These are phyloP conservation scores for Quercus ilex DNA, from an alignment of 306 rosid genomes.

Conservation along the genomic window DNA sequence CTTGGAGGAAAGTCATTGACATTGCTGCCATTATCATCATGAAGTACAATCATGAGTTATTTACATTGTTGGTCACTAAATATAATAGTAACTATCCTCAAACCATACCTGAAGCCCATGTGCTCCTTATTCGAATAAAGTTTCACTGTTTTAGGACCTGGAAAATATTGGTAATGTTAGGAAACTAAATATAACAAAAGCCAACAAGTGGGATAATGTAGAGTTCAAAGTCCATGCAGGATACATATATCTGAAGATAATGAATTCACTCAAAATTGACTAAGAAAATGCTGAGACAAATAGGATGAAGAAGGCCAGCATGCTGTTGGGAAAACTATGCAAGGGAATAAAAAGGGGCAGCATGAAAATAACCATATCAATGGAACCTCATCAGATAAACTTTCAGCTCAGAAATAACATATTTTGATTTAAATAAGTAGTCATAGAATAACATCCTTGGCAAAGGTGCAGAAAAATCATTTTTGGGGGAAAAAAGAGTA, in stretches of 20 bases:
- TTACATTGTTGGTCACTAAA: slow-evolving; percentile 3
- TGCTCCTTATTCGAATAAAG: slow-evolving; percentile 92
- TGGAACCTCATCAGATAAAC: background rate
- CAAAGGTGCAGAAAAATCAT: background rate
- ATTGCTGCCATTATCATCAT: slow-evolving; percentile 56
- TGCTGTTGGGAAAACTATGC: background rate
- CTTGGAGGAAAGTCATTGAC: slow-evolving; percentile 87
- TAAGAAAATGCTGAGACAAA: background rate
- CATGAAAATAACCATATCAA: background rate
- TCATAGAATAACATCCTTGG: background rate
- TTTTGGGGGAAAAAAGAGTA: background rate
- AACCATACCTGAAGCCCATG: slow-evolving; percentile 91
- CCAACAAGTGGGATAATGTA: background rate
- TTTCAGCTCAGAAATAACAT: background rate
- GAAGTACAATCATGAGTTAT: slow-evolving; percentile 28
- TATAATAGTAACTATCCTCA: slow-evolving; percentile 3
- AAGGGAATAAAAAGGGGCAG: background rate
- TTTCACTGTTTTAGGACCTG: slow-evolving; percentile 94
- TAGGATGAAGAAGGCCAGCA: background rate
- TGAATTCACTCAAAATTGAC: too few species aligned
- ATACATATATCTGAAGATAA: background rate
- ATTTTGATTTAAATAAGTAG: background rate
- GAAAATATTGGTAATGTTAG: slow-evolving; percentile 26
- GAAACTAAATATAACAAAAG: slow-evolving; percentile 10
- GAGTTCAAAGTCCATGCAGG: slow-evolving; percentile 6